Evolutionary conservation across 225 moss, liverwort and hornwort species (phyloP).

Genomic region (Pleurozium schreberi): DNA sequence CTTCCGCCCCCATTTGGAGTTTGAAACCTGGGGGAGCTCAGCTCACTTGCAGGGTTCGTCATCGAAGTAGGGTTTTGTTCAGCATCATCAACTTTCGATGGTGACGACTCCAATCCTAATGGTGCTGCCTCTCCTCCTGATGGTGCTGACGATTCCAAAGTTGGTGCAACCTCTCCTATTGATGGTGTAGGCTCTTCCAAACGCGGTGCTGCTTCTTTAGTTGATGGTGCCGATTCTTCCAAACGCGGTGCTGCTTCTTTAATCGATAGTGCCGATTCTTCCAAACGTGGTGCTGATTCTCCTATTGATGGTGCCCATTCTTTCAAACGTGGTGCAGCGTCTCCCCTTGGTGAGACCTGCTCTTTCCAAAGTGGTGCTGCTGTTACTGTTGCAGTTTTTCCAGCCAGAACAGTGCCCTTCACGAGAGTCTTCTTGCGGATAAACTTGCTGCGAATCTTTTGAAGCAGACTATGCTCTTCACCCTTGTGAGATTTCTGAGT

Average conservation of each 20-base stretch:
- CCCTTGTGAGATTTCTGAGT: background rate
- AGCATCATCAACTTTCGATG: background rate
- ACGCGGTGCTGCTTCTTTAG: too few relatives aligned
- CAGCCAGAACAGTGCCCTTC: background rate
- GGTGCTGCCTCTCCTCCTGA: background rate
- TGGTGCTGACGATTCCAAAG: background rate
- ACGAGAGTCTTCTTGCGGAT: background rate
- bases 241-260: background rate
- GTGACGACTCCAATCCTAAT: background rate
- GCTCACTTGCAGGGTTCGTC: background rate
- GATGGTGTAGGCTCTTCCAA: background rate
- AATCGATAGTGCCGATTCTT: background rate
- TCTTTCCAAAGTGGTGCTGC: background rate
- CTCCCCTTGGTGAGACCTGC: background rate
- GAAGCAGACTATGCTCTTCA: background rate
- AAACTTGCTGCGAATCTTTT: slow-evolving; percentile 2
- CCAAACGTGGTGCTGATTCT: background rate
- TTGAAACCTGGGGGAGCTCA: background rate
- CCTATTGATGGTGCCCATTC: background rate
- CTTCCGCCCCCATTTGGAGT: background rate
- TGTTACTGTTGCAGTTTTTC: background rate
- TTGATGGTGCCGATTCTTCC: too few relatives aligned
- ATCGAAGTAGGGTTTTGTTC: background rate
- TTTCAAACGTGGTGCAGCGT: background rate
- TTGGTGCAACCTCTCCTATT: background rate